Evolutionary conservation across 768 basidiomycete genomes (phyloP).

Genomic region (Suillus brevipes): DNA sequence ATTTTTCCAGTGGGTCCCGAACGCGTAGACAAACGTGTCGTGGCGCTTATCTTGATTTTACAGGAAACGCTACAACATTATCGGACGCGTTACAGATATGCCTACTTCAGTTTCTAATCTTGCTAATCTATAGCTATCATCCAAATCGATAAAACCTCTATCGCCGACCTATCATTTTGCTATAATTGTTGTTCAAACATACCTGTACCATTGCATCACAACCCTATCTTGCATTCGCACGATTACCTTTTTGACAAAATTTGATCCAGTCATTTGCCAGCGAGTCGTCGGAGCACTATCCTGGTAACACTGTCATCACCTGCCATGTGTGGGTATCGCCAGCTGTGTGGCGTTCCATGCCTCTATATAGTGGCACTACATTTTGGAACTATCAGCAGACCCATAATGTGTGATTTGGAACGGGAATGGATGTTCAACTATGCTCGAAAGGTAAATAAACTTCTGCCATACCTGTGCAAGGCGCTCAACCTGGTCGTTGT

Average conservation of each 20-base stretch:
- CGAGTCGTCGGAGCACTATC: neutral
- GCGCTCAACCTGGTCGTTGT: neutral
- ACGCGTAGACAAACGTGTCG: neutral
- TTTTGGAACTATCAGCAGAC: neutral
- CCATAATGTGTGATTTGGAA: neutral
- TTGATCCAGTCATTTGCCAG: neutral
- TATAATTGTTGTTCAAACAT: neutral
- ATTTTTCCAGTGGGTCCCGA: conserved; percentile 75
- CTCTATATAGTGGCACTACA: neutral
- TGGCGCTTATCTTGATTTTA: conserved; percentile 2
- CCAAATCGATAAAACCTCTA: conserved; percentile 1
- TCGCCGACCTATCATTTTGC: neutral
- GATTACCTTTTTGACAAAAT: neutral
- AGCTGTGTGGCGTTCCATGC: neutral
- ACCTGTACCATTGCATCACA: neutral
- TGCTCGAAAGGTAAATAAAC: conserved; percentile 1
- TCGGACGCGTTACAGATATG: conserved; percentile 69
- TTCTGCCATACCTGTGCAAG: neutral
- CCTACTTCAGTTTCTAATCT: conserved; percentile 36
- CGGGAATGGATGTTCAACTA: neutral
- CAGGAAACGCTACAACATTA: conserved; percentile 86
- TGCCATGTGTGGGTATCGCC: conserved; percentile 1
- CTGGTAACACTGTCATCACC: neutral
- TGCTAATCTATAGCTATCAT: conserved; percentile 1
- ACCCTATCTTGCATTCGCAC: neutral